Evolutionary conservation across 495 filamentous ascomycete species (phyloP).

Genomic region (Hyphodiscus hymeniophilus): DNA sequence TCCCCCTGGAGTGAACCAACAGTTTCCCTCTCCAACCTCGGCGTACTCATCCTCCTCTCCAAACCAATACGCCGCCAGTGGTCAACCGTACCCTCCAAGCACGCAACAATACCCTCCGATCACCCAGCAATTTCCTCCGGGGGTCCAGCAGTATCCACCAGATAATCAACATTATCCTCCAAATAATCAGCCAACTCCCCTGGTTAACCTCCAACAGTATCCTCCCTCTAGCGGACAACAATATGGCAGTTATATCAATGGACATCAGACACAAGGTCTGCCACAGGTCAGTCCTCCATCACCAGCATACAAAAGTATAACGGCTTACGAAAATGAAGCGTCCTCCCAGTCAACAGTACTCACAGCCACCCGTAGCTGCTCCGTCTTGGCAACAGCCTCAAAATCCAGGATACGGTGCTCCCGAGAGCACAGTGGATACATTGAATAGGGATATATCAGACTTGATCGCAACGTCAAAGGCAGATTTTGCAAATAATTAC

Average conservation of each 20-base stretch:
- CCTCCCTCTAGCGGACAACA: slow-evolving; percentile 8
- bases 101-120: too few species aligned
- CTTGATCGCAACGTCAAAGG: slow-evolving; percentile 61
- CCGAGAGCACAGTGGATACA: slow-evolving; percentile 51
- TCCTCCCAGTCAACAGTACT: slow-evolving; percentile 15
- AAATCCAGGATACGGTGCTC: slow-evolving; percentile 8
- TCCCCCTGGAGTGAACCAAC: background rate
- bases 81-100: too few species aligned
- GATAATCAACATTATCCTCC: background rate
- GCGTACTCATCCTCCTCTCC: too few species aligned
- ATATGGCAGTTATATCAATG: slow-evolving; percentile 2
- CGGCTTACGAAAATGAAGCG: slow-evolving; percentile 7
- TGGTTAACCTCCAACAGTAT: slow-evolving; percentile 25
- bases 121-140: slow-evolving; percentile 2
- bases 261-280: slow-evolving; percentile 10
- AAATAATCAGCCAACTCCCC: slow-evolving; percentile 7
- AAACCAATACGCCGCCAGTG: too few species aligned
- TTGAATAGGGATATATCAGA: slow-evolving; percentile 75
- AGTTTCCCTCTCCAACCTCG: background rate
- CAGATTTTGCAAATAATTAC: slow-evolving; percentile 62
- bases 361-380: slow-evolving; percentile 4
- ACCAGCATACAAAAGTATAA: background rate
- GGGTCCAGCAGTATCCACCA: too few species aligned
- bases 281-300: slow-evolving; percentile 10
- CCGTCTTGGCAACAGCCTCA: slow-evolving; percentile 17